Conservation (phyloP, 2,329 filamentous ascomycete genomes). For the Alternaria triticina region DNA sequence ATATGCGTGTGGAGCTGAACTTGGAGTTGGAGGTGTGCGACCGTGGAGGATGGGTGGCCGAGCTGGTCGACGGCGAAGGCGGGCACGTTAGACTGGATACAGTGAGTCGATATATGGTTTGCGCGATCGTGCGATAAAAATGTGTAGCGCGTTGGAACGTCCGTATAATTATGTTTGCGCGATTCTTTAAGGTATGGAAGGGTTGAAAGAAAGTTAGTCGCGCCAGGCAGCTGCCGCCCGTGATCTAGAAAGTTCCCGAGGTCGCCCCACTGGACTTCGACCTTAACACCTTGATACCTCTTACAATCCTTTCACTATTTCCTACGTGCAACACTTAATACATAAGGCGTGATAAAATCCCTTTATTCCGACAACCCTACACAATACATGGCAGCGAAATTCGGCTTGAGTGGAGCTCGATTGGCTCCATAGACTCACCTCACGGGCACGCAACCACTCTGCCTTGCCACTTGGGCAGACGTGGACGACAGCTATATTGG, state of each 20-base stretch:
- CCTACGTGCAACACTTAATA: background rate
- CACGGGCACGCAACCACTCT: background rate
- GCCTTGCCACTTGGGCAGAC: background rate
- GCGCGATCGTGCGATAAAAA: background rate
- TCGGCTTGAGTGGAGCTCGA: background rate
- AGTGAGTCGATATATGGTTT: background rate
- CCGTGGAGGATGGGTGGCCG: background rate
- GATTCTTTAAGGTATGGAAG: background rate
- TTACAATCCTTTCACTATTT: background rate
- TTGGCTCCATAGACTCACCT: background rate
- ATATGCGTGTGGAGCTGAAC: background rate
- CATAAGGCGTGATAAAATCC: background rate
- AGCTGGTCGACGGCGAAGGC: background rate
- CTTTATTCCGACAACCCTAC: background rate
- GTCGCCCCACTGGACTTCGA: background rate
- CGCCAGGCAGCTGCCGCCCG: background rate
- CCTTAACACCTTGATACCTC: background rate
- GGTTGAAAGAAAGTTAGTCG: background rate
- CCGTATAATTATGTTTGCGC: background rate
- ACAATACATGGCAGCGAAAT: background rate
- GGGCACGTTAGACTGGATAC: background rate
- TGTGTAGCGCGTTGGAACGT: background rate
- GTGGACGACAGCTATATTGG: background rate
- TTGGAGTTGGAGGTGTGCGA: background rate
- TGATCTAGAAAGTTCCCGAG: constrained; percentile 3